A percentile compares a stretch with the other conserved stretches of the same genome.
Evolutionary conservation across 1,284 basidiomycete genomes (phyloP).

Genomic region (Puccinia hordei): DNA sequence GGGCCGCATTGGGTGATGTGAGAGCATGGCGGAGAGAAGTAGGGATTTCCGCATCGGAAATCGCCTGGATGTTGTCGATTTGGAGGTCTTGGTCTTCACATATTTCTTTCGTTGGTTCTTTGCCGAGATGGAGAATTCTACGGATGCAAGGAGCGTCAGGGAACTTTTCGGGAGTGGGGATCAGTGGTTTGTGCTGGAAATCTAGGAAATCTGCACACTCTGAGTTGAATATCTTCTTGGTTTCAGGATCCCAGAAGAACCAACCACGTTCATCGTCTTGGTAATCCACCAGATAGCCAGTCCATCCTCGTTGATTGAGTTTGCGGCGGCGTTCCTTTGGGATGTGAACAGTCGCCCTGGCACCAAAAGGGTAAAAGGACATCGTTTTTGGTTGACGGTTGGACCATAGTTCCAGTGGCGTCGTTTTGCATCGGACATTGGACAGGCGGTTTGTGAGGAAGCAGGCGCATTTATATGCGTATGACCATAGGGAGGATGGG

Average conservation of each 20-base stretch:
- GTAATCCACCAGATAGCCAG: background rate
- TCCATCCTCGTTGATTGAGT: background rate
- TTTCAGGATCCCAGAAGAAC: background rate
- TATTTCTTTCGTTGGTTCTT: background rate
- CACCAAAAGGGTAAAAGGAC: slow-evolving; percentile 1
- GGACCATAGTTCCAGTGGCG: background rate
- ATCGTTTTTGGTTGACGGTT: background rate
- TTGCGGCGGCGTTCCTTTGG: slow-evolving; percentile 13
- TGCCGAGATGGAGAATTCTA: background rate
- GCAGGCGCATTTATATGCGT: slow-evolving; percentile 3
- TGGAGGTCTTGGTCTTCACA: background rate
- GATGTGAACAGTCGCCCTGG: slow-evolving; percentile 4
- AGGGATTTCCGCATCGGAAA: background rate
- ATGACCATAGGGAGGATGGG: background rate
- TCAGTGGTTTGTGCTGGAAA: background rate
- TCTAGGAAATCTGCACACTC: slow-evolving; percentile 12
- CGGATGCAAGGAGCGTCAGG: background rate
- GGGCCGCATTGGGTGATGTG: background rate
- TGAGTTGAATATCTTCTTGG: background rate
- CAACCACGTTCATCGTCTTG: background rate
- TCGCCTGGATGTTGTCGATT: background rate
- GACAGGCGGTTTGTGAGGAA: slow-evolving; percentile 7
- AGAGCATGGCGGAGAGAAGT: background rate
- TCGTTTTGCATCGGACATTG: background rate
- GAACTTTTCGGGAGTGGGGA: background rate